Evolutionary conservation across 1,284 basidiomycete genomes (phyloP).

Genomic region (Cryptococcus sp.): DNA sequence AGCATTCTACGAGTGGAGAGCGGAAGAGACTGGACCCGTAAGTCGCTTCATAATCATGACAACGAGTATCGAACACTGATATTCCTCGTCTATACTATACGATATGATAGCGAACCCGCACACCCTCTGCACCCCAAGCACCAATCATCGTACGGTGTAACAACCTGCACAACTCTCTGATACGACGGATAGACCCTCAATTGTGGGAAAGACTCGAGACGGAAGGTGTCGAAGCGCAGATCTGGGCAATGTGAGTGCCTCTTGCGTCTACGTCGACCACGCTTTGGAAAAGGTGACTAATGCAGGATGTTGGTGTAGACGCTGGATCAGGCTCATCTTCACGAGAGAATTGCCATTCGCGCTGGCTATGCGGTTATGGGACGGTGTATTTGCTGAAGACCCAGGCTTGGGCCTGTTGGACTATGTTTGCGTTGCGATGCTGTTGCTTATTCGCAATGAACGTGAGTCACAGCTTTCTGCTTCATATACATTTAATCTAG

Average conservation of each 20-base stretch:
- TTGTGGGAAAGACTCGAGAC: slow-evolving; percentile 72
- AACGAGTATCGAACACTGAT: not conserved
- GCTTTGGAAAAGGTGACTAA: slow-evolving; percentile 3
- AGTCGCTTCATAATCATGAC: slow-evolving; percentile 13
- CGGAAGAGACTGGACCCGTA: slow-evolving; percentile 49
- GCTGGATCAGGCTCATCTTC: slow-evolving; percentile 86
- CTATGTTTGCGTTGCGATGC: slow-evolving; percentile 87
- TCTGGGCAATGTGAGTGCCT: slow-evolving; percentile 82
- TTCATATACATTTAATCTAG: not conserved
- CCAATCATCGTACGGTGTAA: slow-evolving; percentile 81
- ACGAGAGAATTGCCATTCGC: slow-evolving; percentile 75
- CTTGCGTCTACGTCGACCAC: not conserved
- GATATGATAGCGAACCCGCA: slow-evolving; percentile 34
- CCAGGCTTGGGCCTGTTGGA: slow-evolving; percentile 67
- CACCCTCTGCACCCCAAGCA: slow-evolving; percentile 54
- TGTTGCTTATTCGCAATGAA: slow-evolving; percentile 83
- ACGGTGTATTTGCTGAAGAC: slow-evolving; percentile 83
- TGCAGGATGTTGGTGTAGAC: slow-evolving; percentile 56
- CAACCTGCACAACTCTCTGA: slow-evolving; percentile 68
- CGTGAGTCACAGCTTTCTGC: slow-evolving; percentile 58
- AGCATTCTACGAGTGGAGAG: slow-evolving; percentile 87
- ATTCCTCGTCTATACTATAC: slow-evolving; percentile 26
- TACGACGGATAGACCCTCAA: slow-evolving; percentile 78
- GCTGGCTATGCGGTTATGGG: slow-evolving; percentile 81
- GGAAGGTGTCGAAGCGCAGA: slow-evolving; percentile 84